Evolutionary conservation across 306 rosid species (phyloP).

Genomic region (Lagenaria siceraria): DNA sequence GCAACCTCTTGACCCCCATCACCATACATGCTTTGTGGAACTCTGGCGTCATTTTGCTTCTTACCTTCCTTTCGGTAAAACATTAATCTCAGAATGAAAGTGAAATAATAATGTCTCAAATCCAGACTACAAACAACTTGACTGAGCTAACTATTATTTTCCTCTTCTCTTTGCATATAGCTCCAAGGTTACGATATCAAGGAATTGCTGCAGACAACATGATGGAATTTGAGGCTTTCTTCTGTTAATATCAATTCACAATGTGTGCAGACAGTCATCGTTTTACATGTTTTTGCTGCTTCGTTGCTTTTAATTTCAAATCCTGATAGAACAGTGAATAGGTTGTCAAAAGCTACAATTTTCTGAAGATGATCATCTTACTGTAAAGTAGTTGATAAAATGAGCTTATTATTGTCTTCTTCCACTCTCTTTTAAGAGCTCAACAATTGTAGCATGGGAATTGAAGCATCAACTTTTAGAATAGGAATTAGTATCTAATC

Average conservation of each 20-base stretch:
- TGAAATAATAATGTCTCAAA: not conserved
- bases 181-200: conserved; percentile 94
- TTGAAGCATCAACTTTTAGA: no score
- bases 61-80: conserved; percentile 76
- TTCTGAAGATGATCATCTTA: not conserved
- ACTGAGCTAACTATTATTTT: not conserved
- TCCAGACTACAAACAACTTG: not conserved
- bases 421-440: not conserved
- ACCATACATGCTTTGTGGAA: conserved; percentile 94
- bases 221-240: conserved; percentile 15
- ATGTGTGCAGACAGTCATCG: not conserved
- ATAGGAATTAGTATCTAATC: not conserved
- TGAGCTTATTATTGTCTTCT: not conserved
- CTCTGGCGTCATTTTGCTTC: conserved; percentile 82
- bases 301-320: not conserved
- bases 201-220: conserved; percentile 76
- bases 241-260: not conserved
- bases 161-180: conserved; percentile 14
- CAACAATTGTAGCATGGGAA: no score
- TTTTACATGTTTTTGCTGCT: not conserved
- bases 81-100: not conserved
- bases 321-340: not conserved
- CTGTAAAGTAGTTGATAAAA: not conserved
- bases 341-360: not conserved
- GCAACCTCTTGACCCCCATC: conserved; percentile 88